Percentiles rank a stretch among this genome's conserved stretches.
phyloP scores from a whole-genome alignment of 257 asterid species.

The Lavandula angustifolia region DNA sequence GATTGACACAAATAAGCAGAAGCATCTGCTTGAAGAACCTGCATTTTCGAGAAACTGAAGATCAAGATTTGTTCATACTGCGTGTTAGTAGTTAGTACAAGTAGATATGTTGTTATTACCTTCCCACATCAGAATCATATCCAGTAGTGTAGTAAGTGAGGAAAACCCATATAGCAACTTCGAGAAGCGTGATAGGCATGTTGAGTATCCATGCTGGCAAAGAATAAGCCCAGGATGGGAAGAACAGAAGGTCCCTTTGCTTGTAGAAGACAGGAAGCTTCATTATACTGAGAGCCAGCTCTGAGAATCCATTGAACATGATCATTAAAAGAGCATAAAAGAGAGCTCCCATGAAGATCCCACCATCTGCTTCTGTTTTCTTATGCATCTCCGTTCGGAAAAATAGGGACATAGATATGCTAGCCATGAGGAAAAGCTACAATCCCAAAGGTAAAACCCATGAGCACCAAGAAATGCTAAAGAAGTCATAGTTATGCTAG shows the following conservation, averaged over 20 bases:
- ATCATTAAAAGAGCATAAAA: conserved; percentile 52
- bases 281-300: conserved; percentile 65
- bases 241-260: conserved; percentile 77
- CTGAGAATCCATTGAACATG: conserved; percentile 77
- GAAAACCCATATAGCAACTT: conserved; percentile 47
- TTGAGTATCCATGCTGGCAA: conserved; percentile 71
- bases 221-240: conserved; percentile 80
- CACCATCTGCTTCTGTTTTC: conserved; percentile 53
- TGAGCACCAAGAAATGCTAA: not conserved
- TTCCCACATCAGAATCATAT: conserved; percentile 54
- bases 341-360: conserved; percentile 68
- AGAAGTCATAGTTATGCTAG: not conserved
- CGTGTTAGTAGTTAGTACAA: too few species aligned
- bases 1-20: conserved; percentile 50
- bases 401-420: conserved; percentile 64
- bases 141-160: conserved; percentile 62
- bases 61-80: not conserved
- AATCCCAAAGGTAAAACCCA: not conserved
- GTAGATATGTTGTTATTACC: conserved; percentile 36
- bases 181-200: conserved; percentile 58
- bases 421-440: conserved; percentile 62
- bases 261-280: conserved; percentile 83
- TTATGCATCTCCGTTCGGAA: conserved; percentile 56
- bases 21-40: conserved; percentile 61
- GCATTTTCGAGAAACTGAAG: conserved; percentile 30